These are phyloP conservation scores for Samsoniella hepiali DNA, from an alignment of 2,329 filamentous ascomycete species.

Conservation along the genomic window DNA sequence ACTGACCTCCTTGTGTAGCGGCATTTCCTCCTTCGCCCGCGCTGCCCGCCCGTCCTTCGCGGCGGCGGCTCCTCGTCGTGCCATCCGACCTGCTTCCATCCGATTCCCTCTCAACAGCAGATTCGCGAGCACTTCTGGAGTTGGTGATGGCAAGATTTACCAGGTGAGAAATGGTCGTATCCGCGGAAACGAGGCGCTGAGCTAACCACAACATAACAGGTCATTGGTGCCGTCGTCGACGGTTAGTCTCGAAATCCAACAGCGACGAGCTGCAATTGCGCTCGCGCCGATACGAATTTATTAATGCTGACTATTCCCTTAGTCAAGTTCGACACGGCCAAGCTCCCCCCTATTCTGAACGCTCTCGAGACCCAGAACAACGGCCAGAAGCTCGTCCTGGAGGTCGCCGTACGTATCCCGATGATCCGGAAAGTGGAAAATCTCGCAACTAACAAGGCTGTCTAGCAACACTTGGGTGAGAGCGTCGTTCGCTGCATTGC, in stretches of 20 bases:
- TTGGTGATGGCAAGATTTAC: constrained; percentile 65
- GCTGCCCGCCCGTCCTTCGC: constrained; percentile 60
- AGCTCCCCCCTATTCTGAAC: constrained; percentile 96
- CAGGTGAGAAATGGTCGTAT: constrained; percentile 47
- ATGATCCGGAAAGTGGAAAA: constrained; percentile 10
- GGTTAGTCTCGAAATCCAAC: constrained; percentile 58
- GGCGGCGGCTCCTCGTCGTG: constrained; percentile 55
- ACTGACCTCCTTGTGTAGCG: constrained; percentile 45
- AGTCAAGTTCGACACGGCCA: constrained; percentile 96
- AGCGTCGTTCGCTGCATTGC: constrained; percentile 99
- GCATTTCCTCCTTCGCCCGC: constrained; percentile 63
- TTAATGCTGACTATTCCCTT: constrained; percentile 32
- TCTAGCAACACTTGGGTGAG: constrained; percentile 97
- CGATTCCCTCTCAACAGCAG: constrained; percentile 54
- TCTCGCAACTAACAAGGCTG: constrained; percentile 36
- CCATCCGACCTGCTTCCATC: constrained; percentile 54
- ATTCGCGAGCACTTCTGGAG: constrained; percentile 57
- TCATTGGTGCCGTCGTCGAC: constrained; percentile 99
- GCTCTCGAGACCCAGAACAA: constrained; percentile 88
- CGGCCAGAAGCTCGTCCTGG: constrained; percentile 90
- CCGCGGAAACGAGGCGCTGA: constrained; percentile 13
- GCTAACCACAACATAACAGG: constrained; percentile 62
- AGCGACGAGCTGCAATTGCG: constrained; percentile 18
- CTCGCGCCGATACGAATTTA: constrained; percentile 19
- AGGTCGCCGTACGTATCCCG: constrained; percentile 75